Conservation (phyloP, 75 land plant genomes). For the Selaginella moellendorffii region DNA sequence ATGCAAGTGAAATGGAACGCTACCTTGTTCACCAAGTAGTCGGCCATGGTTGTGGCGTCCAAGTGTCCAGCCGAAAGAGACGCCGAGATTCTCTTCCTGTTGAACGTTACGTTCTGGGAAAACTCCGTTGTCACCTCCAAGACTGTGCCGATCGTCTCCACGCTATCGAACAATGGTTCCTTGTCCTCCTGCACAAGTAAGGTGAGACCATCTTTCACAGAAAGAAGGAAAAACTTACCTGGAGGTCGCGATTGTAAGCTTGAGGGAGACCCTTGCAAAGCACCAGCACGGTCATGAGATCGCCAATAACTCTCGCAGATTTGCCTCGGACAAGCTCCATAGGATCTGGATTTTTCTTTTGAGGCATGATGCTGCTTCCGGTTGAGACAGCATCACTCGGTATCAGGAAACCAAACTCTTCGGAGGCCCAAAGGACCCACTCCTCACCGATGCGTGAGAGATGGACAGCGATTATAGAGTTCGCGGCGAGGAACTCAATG, state of each 20-base stretch:
- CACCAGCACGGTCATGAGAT: slow-evolving; percentile 63
- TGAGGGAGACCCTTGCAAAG: slow-evolving; percentile 96
- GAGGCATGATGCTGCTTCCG: slow-evolving; percentile 99
- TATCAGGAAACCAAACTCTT: slow-evolving; percentile 87
- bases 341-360: slow-evolving; percentile 98
- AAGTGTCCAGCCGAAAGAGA: slow-evolving; percentile 90
- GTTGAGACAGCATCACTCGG: slow-evolving; percentile 97
- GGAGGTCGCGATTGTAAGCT: slow-evolving; percentile 97
- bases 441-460: slow-evolving; percentile 95
- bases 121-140: slow-evolving; percentile 89
- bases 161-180: slow-evolving; percentile 94
- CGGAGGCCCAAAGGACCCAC: slow-evolving; percentile 99
- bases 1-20: not conserved
- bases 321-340: slow-evolving; percentile 99
- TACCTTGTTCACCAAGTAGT: slow-evolving; percentile 93
- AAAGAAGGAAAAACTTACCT: slow-evolving; percentile 30
- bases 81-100: slow-evolving; percentile 46
- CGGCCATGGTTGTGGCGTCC: slow-evolving; percentile 98
- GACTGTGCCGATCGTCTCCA: slow-evolving; percentile 58
- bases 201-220: no score
- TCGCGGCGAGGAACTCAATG: slow-evolving; percentile 77
- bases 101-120: slow-evolving; percentile 78
- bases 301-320: slow-evolving; percentile 87
- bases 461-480: slow-evolving; percentile 77
- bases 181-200: slow-evolving; percentile 89